Conservation (phyloP, 2,329 filamentous ascomycete species). For the Didymella keratinophila region DNA sequence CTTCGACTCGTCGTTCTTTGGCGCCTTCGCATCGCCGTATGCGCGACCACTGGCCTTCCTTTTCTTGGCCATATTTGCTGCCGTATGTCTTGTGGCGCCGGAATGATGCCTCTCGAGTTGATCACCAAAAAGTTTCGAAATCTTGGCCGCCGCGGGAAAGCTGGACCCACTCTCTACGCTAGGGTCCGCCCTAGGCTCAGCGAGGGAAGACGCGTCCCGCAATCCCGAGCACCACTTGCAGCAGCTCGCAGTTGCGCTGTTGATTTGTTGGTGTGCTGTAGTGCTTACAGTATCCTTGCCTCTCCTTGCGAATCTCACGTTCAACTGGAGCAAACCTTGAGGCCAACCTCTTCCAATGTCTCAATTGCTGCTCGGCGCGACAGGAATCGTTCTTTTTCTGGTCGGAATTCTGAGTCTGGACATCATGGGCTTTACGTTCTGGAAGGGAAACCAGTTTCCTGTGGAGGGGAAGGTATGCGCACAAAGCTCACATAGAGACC, state of each 20-base stretch:
- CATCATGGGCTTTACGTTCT: constrained; percentile 72
- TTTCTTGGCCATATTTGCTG: constrained; percentile 60
- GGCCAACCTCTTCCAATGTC: constrained; percentile 47
- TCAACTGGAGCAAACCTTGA: constrained; percentile 1
- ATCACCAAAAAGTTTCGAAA: constrained; percentile 28
- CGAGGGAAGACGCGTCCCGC: constrained; percentile 7
- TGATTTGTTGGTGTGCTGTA: constrained; percentile 7
- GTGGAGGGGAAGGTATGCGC: constrained; percentile 78
- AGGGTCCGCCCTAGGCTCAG: constrained; percentile 5
- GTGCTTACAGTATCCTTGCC: constrained; percentile 16
- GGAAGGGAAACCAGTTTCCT: constrained; percentile 75
- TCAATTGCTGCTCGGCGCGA: constrained; percentile 47
- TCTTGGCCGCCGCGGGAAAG: constrained; percentile 41
- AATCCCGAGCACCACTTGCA: constrained; percentile 3
- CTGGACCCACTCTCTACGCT: constrained; percentile 16
- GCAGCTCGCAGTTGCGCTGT: not conserved
- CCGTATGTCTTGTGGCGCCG: constrained; percentile 16
- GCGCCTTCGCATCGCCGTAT: constrained; percentile 46
- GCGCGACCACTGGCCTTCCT: constrained; percentile 71
- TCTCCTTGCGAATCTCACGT: not conserved
- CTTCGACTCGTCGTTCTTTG: constrained; percentile 58
- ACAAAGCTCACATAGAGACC: too few species aligned
- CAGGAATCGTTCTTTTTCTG: constrained; percentile 46
- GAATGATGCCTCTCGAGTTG: constrained; percentile 5
- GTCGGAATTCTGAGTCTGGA: constrained; percentile 50